Evolutionary conservation across 495 filamentous ascomycete species (phyloP).

Genomic region (Penicillium tannophilum): DNA sequence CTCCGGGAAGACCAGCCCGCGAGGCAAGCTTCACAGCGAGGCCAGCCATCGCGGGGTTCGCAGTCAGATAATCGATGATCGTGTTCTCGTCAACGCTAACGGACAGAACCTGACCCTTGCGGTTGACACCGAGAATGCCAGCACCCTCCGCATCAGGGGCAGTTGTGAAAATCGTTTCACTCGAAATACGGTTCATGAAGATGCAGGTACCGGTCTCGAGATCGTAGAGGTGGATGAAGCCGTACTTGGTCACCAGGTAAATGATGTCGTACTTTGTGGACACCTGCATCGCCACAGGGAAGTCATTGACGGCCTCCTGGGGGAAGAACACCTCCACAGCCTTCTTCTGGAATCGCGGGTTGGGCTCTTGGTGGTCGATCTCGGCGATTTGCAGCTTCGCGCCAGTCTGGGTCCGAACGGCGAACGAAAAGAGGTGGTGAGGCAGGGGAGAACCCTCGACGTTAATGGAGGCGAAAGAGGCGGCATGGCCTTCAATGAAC

Average conservation of each 20-base stretch:
- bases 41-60: constrained; percentile 88
- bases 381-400: constrained; percentile 98
- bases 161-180: constrained; percentile 97
- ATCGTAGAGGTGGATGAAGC: constrained; percentile 98
- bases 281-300: constrained; percentile 97
- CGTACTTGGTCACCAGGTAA: constrained; percentile 97
- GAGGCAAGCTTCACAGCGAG: constrained; percentile 96
- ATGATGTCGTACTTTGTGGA: constrained; percentile 94
- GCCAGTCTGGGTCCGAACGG: constrained; percentile 80
- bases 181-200: constrained; percentile 99
- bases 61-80: constrained; percentile 89
- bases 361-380: constrained; percentile 87
- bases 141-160: constrained; percentile 78
- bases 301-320: constrained; percentile 89
- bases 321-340: constrained; percentile 98
- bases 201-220: constrained; percentile 96
- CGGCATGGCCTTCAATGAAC: constrained; percentile 95
- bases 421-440: constrained; percentile 95
- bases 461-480: constrained; percentile 87
- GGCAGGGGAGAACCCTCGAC: constrained; percentile 87
- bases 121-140: constrained; percentile 93
- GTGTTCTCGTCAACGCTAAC: constrained; percentile 90
- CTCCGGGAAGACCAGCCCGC: constrained; percentile 87
- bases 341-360: constrained; percentile 89
- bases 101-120: constrained; percentile 93